Evolutionary conservation across 2,329 filamentous ascomycete genomes (phyloP), one percentile per base, ranked within the genome.

Genomic region (Tricladium varicosporioides): DNA sequence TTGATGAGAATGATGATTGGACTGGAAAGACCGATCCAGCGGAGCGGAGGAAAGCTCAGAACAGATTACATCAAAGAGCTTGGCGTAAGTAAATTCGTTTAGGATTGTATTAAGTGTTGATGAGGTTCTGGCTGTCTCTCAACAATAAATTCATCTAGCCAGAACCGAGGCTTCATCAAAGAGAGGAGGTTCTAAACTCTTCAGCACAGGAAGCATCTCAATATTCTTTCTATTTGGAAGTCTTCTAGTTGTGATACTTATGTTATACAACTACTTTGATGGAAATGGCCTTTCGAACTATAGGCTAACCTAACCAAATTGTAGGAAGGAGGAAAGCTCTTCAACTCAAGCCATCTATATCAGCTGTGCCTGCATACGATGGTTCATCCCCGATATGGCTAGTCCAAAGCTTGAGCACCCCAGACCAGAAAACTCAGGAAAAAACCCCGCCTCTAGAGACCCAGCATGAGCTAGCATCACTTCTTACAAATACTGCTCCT

Each of bases 21-120:
- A 70, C 65, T 15, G 70, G 70, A 8, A 57, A 70, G 13, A 69
- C 64, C 5, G 67, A 65, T 48, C 59, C 63, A 8, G 60, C 60
- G 0, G 63, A 67, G 59, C 59, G 62, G 22, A 62, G 61, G 49
- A 60, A 60, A 44, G 44, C 51, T 19, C 62, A 68, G 52, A 67
- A 66, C 57, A 48, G 57, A 1, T 48, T 66, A 31, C 57, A 65
- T 53, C 64, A 66, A 51, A 54, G 68, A 43, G 60, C 63, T 11
- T 63, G 60, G 45, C 59, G 64, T 73, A 64, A 63, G 63, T 61
- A 9, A 48, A 18, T 19, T 16, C 9, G 31, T 32, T 44, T 13
- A 46, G 2, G 22, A 27, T 3, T 27, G 3, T 27, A 7, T 7
- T 27, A 7, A 27, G 22, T 27, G 22, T 27, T 27, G 22, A 7